Evolutionary conservation across 495 filamentous ascomycete species (phyloP).

Genomic region (Penicillium steckii): DNA sequence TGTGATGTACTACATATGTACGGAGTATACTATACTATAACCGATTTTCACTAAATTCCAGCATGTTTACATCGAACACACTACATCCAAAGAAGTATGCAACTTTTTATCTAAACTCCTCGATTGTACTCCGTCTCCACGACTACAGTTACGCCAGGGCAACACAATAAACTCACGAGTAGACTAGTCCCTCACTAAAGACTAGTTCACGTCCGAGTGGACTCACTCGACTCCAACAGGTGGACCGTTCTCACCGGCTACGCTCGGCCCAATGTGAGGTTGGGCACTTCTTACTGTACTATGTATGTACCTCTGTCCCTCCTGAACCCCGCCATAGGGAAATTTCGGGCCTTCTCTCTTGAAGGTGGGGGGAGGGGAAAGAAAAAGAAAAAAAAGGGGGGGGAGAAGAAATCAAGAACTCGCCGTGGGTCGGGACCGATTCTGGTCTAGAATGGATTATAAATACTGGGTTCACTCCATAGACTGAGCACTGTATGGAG

Average conservation of each 20-base stretch:
- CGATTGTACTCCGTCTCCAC: neutral
- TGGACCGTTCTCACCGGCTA: conserved; percentile 16
- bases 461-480: no score
- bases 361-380: conserved; percentile 4
- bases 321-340: conserved; percentile 16
- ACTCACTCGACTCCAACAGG: neutral
- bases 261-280: conserved; percentile 14
- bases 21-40: neutral
- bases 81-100: neutral
- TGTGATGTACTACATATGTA: neutral
- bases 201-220: neutral
- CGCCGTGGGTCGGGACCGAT: neutral
- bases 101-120: neutral
- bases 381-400: neutral
- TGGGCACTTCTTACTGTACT: neutral
- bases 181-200: neutral
- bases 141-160: neutral
- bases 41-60: no score
- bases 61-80: neutral
- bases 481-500: neutral
- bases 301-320: no score
- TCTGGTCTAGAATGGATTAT: neutral
- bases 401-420: no score
- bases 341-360: conserved; percentile 11
- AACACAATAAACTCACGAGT: conserved; percentile 1